These are phyloP conservation scores for Cicer cuneatum DNA, from an alignment of 306 rosid species.

Conservation along the genomic window DNA sequence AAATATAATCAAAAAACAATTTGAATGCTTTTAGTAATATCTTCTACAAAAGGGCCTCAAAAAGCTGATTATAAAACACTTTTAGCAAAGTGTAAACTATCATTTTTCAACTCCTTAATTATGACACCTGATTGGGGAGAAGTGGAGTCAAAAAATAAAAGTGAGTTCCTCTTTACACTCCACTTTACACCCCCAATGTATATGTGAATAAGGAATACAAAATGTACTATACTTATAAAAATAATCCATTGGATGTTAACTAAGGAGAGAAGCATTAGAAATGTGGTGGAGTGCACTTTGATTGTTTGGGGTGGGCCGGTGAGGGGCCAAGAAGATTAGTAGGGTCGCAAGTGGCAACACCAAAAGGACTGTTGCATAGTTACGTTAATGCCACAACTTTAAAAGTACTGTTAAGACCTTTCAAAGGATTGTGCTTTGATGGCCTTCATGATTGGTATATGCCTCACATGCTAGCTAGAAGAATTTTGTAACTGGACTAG, in stretches of 20 bases:
- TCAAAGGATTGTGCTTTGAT: constrained; percentile 32
- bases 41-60: neutral
- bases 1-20: neutral
- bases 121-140: neutral
- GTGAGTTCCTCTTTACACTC: neutral
- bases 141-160: neutral
- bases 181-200: neutral
- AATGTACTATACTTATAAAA: neutral
- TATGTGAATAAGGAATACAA: neutral
- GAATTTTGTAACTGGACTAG: neutral
- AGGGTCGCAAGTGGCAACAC: no score
- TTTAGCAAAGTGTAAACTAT: neutral
- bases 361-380: no score
- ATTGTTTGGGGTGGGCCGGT: neutral
- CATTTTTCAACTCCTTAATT: neutral
- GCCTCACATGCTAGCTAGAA: neutral
- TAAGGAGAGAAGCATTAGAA: neutral
- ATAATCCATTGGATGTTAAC: constrained; percentile 5
- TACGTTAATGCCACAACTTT: constrained; percentile 20
- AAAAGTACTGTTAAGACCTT: constrained; percentile 26
- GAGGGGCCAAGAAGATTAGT: neutral
- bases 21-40: neutral
- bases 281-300: neutral
- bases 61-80: neutral
- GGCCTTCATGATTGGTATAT: constrained; percentile 34